Evolutionary conservation across 1,139 yeast species (phyloP).

Genomic region (Lodderomyces metapsilosis): DNA sequence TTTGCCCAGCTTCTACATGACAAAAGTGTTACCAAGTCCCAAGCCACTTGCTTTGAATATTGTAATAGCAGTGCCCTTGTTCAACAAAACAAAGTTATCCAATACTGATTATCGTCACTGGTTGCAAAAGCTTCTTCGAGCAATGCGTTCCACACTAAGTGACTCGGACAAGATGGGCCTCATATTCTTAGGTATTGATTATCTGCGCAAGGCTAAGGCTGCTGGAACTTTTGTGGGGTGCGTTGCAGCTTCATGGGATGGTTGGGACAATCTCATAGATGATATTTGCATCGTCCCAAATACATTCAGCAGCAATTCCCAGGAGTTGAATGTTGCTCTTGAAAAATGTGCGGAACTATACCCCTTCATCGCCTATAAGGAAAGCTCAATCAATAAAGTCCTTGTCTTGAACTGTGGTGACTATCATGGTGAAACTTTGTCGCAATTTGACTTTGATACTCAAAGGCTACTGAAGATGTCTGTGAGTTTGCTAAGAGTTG

Average conservation of each 20-base stretch:
- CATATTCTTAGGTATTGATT: constrained; percentile 52
- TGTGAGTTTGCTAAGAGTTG: constrained; percentile 27
- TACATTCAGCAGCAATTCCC: constrained; percentile 18
- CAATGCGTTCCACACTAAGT: constrained; percentile 29
- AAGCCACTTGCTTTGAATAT: constrained; percentile 44
- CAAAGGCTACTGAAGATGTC: constrained; percentile 18
- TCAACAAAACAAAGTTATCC: constrained; percentile 29
- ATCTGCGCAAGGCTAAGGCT: constrained; percentile 28
- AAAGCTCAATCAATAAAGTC: constrained; percentile 25
- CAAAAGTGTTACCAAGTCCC: constrained; percentile 38
- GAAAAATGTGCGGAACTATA: constrained; percentile 32
- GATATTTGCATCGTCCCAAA: constrained; percentile 37
- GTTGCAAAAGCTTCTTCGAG: constrained; percentile 26
- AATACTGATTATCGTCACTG: constrained; percentile 33
- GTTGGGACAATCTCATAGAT: constrained; percentile 51
- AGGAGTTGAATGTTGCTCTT: constrained; percentile 27
- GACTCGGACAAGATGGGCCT: constrained; percentile 53
- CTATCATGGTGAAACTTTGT: constrained; percentile 7
- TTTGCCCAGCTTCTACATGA: constrained; percentile 37
- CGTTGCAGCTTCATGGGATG: constrained; percentile 51
- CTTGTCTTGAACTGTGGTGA: constrained; percentile 21
- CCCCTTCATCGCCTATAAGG: constrained; percentile 25
- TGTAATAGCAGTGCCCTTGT: constrained; percentile 46
- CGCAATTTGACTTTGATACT: background rate
- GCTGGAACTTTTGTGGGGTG: constrained; percentile 58